A percentile compares a stretch with the other conserved stretches of the same genome.
Conservation (phyloP, 2,329 filamentous ascomycete species). For the Fusarium dlaminii region DNA sequence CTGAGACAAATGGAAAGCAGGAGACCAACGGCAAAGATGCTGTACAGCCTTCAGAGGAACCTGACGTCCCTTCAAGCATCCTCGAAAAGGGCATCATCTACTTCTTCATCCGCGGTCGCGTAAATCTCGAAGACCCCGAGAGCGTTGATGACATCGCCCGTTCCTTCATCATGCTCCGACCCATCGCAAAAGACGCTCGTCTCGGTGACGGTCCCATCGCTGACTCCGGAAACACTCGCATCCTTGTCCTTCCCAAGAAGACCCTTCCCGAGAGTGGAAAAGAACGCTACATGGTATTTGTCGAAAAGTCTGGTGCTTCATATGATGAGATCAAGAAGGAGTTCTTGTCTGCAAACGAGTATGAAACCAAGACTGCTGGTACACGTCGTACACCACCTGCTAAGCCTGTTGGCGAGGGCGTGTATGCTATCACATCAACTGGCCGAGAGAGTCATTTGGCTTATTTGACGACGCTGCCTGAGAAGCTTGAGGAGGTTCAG, state of each 20-base stretch:
- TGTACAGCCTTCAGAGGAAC: conserved; percentile 34
- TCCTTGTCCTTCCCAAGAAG: conserved; percentile 87
- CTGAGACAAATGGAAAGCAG: background rate
- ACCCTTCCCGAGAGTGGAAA: conserved; percentile 73
- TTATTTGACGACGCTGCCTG: conserved; percentile 81
- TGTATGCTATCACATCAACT: conserved; percentile 82
- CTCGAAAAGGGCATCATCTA: conserved; percentile 91
- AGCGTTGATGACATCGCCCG: conserved; percentile 78
- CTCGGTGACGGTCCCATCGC: conserved; percentile 62
- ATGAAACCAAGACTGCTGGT: conserved; percentile 80
- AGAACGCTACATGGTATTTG: conserved; percentile 83
- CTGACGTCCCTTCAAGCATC: conserved; percentile 60
- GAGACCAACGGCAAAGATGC: conserved; percentile 27
- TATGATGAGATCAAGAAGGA: conserved; percentile 77
- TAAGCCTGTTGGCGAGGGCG: conserved; percentile 81
- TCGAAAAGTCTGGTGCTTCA: conserved; percentile 75
- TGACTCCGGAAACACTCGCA: conserved; percentile 69
- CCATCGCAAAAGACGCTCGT: conserved; percentile 71
- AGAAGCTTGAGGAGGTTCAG: conserved; percentile 76
- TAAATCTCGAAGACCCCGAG: conserved; percentile 75
- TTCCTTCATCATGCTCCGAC: conserved; percentile 81
- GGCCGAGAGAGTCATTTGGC: conserved; percentile 78
- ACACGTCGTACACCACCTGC: conserved; percentile 74
- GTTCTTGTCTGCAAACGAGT: conserved; percentile 73
- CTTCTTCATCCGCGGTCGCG: conserved; percentile 86